Evolutionary conservation across 495 filamentous ascomycete species (phyloP).

Genomic region (Darksidea phi): DNA sequence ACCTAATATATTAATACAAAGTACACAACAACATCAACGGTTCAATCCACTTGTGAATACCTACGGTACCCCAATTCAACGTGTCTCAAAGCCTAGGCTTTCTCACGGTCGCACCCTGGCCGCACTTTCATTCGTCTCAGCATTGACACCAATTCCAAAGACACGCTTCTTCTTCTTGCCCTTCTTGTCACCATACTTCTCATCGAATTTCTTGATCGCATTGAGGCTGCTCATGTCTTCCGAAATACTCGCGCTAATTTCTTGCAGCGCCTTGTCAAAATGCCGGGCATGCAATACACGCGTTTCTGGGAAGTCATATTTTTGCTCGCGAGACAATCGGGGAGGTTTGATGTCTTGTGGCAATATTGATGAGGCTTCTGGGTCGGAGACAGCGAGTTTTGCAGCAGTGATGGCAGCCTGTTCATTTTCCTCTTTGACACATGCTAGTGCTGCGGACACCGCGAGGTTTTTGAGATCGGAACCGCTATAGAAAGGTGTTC

Average conservation of each 20-base stretch:
- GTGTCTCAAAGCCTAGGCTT: too few species aligned
- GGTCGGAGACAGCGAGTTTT: slow-evolving; percentile 23
- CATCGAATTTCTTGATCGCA: slow-evolving; percentile 92
- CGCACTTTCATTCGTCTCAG: slow-evolving; percentile 34
- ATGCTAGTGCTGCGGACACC: slow-evolving; percentile 85
- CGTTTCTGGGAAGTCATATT: slow-evolving; percentile 30
- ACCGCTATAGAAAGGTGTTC: slow-evolving; percentile 93
- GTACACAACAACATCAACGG: too few species aligned
- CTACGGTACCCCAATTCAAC: too few species aligned
- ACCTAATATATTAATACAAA: too few species aligned
- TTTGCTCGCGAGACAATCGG: slow-evolving; percentile 14
- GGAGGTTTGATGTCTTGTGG: slow-evolving; percentile 2
- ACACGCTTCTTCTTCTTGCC: slow-evolving; percentile 63
- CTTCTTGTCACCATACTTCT: slow-evolving; percentile 90
- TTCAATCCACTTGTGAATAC: too few species aligned
- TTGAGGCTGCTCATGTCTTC: slow-evolving; percentile 88
- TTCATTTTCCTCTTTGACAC: slow-evolving; percentile 80
- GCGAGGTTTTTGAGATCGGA: slow-evolving; percentile 92
- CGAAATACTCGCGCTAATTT: slow-evolving; percentile 88
- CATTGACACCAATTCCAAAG: slow-evolving; percentile 62
- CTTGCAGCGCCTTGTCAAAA: slow-evolving; percentile 80
- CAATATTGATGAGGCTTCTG: not conserved
- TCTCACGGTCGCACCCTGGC: slow-evolving; percentile 35
- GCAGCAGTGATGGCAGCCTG: slow-evolving; percentile 40
- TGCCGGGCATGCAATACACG: slow-evolving; percentile 48